Conservation (phyloP, 1,284 basidiomycete genomes). For the Ustilago trichophora region DNA sequence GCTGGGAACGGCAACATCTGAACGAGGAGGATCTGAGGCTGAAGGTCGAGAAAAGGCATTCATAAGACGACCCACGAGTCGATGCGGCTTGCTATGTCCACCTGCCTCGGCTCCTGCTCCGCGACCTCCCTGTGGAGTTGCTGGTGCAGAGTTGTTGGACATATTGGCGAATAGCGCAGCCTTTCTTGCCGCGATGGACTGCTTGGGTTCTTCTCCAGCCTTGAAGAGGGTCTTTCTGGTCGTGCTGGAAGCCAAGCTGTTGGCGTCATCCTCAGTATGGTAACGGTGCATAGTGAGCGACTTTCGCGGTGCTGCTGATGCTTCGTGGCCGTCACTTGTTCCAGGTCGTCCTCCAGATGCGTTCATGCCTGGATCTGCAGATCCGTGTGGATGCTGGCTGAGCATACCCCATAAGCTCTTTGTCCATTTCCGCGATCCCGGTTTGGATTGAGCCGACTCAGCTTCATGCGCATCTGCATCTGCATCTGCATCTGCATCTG, state of each 20-base stretch:
- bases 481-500: background rate
- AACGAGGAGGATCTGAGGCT: slow-evolving; percentile 10
- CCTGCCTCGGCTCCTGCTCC: background rate
- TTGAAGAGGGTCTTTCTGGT: slow-evolving; percentile 25
- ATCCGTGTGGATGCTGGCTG: slow-evolving; percentile 13
- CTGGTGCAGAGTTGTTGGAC: slow-evolving; percentile 21
- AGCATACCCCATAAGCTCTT: slow-evolving; percentile 50
- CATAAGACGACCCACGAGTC: slow-evolving; percentile 37
- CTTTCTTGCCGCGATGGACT: slow-evolving; percentile 33
- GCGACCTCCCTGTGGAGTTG: slow-evolving; percentile 17
- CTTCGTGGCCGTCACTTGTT: slow-evolving; percentile 16
- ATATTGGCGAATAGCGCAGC: slow-evolving; percentile 26
- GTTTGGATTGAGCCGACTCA: slow-evolving; percentile 4
- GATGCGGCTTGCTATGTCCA: slow-evolving; percentile 22
- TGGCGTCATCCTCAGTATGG: slow-evolving; percentile 23
- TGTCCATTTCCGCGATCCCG: slow-evolving; percentile 31
- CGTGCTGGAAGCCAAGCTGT: slow-evolving; percentile 3
- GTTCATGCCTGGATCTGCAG: slow-evolving; percentile 4
- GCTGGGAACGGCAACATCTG: background rate
- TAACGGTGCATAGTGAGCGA: slow-evolving; percentile 34
- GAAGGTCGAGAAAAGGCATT: slow-evolving; percentile 31
- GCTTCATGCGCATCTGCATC: slow-evolving; percentile 2
- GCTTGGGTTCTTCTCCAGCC: slow-evolving; percentile 29
- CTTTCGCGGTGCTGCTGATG: slow-evolving; percentile 7
- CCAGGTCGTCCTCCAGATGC: slow-evolving; percentile 4